phyloP scores from a whole-genome alignment of 2,329 filamentous ascomycete genomes.

The Chrysoporthe austroafricana region DNA sequence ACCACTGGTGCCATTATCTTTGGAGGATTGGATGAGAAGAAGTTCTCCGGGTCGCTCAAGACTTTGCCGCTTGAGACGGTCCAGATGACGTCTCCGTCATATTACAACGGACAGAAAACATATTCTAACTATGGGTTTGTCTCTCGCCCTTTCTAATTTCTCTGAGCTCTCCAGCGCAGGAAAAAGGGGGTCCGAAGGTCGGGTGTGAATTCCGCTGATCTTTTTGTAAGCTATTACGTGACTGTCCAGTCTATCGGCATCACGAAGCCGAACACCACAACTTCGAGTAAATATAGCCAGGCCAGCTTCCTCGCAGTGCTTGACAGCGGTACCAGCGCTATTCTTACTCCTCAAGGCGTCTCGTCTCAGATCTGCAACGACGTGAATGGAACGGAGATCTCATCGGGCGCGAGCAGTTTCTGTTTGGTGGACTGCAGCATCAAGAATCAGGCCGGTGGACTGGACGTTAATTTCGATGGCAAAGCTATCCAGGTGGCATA shows the following conservation, averaged over 20 bases:
- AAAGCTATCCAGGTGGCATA: slow-evolving; percentile 26
- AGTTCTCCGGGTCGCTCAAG: slow-evolving; percentile 22
- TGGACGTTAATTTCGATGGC: slow-evolving; percentile 24
- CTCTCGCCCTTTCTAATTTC: neutral
- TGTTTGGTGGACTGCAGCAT: slow-evolving; percentile 25
- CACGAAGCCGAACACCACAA: slow-evolving; percentile 7
- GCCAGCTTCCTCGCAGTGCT: slow-evolving; percentile 47
- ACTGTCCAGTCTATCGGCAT: slow-evolving; percentile 29
- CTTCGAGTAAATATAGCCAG: slow-evolving; percentile 14
- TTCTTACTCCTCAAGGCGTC: slow-evolving; percentile 54
- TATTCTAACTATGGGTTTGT: neutral
- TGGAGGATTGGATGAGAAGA: slow-evolving; percentile 22
- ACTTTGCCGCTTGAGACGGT: slow-evolving; percentile 26
- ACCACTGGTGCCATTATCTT: slow-evolving; percentile 24
- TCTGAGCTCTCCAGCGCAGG: neutral
- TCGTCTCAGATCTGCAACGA: slow-evolving; percentile 32
- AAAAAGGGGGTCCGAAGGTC: neutral
- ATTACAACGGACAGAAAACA: neutral
- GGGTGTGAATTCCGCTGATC: neutral
- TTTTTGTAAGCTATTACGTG: slow-evolving; percentile 20
- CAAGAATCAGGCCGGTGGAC: slow-evolving; percentile 20
- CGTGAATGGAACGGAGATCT: slow-evolving; percentile 1
- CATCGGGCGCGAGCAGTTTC: neutral
- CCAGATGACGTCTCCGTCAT: neutral
- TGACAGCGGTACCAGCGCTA: slow-evolving; percentile 57